phyloP scores from a whole-genome alignment of 148 eudicot genomes.

The Linanthus parryae region DNA sequence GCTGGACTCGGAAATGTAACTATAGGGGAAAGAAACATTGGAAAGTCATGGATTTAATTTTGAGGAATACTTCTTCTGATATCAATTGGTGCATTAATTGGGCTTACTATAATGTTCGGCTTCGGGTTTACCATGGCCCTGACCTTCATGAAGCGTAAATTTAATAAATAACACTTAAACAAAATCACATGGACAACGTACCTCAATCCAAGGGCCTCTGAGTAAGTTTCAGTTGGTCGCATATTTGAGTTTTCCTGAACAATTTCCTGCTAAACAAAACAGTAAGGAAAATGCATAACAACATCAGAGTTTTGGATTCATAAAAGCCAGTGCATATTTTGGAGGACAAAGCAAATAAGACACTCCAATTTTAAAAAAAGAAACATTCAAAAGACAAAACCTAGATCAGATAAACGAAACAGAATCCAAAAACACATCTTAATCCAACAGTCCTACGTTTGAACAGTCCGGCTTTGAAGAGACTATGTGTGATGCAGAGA shows the following conservation, averaged over 20 bases:
- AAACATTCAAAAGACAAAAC: too few relatives aligned
- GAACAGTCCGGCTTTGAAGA: too few relatives aligned
- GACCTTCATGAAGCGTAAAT: not conserved
- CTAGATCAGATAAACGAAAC: too few relatives aligned
- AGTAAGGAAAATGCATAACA: too few relatives aligned
- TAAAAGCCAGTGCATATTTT: conserved; percentile 54
- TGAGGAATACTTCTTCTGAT: not conserved
- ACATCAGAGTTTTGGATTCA: conserved; percentile 16
- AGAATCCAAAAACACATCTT: too few relatives aligned
- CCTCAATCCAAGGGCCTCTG: conserved; percentile 52
- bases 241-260: too few relatives aligned
- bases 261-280: too few relatives aligned
- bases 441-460: too few relatives aligned
- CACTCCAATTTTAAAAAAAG: too few relatives aligned
- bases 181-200: conserved; percentile 6
- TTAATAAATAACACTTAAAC: too few relatives aligned
- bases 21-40: not conserved
- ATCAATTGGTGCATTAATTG: not conserved
- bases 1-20: not conserved
- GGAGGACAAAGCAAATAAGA: conserved; percentile 64
- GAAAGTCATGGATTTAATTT: not conserved
- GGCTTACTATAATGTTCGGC: not conserved
- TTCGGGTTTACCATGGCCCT: not conserved
- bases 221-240: too few relatives aligned
- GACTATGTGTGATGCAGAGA: too few relatives aligned